Evolutionary conservation across 768 basidiomycete species (phyloP).

Genomic region (Podaxis sp.): DNA sequence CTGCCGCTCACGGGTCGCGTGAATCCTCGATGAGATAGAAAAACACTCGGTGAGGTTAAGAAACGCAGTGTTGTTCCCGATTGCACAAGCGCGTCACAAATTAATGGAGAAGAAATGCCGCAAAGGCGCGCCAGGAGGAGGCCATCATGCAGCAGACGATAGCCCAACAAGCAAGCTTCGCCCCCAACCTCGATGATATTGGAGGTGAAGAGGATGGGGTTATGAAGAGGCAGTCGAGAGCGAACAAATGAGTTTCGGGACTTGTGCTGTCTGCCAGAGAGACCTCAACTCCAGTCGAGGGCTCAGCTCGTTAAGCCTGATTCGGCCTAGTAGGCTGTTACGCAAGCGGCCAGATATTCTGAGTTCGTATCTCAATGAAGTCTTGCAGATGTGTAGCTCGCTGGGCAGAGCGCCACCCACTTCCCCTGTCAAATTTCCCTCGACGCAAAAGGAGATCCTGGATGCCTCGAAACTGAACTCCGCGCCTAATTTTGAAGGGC

Average conservation of each 20-base stretch:
- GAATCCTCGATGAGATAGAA: slow-evolving; percentile 69
- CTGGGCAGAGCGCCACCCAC: slow-evolving; percentile 53
- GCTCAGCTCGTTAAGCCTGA: slow-evolving; percentile 82
- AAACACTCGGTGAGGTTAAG: slow-evolving; percentile 47
- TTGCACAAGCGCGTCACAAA: slow-evolving; percentile 25
- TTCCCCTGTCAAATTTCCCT: slow-evolving; percentile 41
- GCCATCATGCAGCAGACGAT: slow-evolving; percentile 97
- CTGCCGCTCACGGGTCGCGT: slow-evolving; percentile 68
- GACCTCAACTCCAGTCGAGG: slow-evolving; percentile 69
- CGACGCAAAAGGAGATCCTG: slow-evolving; percentile 44
- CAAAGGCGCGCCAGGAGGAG: slow-evolving; percentile 79
- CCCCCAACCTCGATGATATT: slow-evolving; percentile 70
- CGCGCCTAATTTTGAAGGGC: slow-evolving; percentile 65
- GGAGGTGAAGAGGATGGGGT: slow-evolving; percentile 73
- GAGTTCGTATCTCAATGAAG: slow-evolving; percentile 67
- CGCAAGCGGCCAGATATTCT: slow-evolving; percentile 73
- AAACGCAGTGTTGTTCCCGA: slow-evolving; percentile 44
- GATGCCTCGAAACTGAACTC: slow-evolving; percentile 41
- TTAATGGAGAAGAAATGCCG: slow-evolving; percentile 68
- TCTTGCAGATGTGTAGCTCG: slow-evolving; percentile 57
- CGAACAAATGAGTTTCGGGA: slow-evolving; percentile 59
- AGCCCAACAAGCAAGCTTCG: slow-evolving; percentile 85
- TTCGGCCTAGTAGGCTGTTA: slow-evolving; percentile 86
- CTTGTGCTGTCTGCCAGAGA: slow-evolving; percentile 99
- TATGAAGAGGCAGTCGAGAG: slow-evolving; percentile 45